Conservation (phyloP, 441 rosid species). For the Lepidium campestre region DNA sequence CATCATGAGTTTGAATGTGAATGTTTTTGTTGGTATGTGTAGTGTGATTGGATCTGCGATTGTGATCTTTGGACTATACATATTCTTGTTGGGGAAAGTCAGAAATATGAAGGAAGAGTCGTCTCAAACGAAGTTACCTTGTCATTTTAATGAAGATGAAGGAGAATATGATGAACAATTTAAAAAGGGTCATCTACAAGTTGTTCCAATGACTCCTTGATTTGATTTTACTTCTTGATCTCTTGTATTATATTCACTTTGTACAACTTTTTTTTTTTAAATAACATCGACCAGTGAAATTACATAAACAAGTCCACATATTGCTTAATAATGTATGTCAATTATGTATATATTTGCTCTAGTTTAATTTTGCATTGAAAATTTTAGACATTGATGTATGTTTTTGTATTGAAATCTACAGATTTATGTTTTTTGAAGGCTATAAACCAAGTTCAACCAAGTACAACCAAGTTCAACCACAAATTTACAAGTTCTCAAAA, state of each 20-base stretch:
- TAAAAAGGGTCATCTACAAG: constrained; percentile 22
- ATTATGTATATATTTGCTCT: no score
- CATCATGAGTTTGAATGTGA: neutral
- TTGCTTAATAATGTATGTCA: no score
- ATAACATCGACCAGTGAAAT: no score
- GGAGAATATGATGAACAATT: constrained; percentile 20
- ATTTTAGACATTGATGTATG: no score
- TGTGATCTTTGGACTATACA: constrained; percentile 29
- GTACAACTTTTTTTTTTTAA: neutral
- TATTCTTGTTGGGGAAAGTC: constrained; percentile 27
- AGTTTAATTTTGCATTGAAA: no score
- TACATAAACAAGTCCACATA: no score
- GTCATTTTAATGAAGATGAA: constrained; percentile 9
- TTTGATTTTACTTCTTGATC: neutral
- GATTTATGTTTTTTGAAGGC: no score
- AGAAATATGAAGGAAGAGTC: constrained; percentile 23
- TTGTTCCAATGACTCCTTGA: constrained; percentile 35
- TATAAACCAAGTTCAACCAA: no score
- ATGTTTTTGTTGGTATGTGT: neutral
- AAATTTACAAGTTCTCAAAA: no score
- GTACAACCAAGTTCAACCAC: no score
- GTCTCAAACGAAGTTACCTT: constrained; percentile 12
- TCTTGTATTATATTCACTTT: neutral
- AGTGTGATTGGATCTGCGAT: constrained; percentile 29
- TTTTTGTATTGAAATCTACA: no score